Base-by-base conservation (phyloP, 257 asterid genomes). In the Nicotiana paniculata region DNA sequence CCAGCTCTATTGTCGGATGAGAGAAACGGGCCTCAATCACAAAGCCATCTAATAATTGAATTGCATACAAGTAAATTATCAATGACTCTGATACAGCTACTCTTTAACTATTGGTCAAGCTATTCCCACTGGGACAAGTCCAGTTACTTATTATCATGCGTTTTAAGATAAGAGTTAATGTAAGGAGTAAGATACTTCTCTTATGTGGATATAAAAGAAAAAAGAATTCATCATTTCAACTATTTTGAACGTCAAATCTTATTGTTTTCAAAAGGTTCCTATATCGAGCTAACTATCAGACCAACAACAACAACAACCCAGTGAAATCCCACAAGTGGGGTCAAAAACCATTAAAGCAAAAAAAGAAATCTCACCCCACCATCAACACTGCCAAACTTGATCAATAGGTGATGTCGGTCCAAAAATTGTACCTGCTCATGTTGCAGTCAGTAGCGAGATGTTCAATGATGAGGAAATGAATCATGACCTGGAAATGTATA, bases 371-470 rank as follows among this genome's bases (percentile, higher is more conserved):
- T 91, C 88, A 96, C 99, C 91, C 95, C 98, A 78, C 97, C 99
- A 89, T 94, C 98, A 80, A 94, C 96, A 88, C 99, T 93, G 80
- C 99, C 99, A 86, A 96, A 89, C 90, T 96, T 96, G 90, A 96
- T 93, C 85, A 93, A 87, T 77, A 93, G 88, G 89, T 96, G 97
- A 84, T 93, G 92, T 53, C 98, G 97, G 85, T 96, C 97, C 88
- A 96, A 87, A 88, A 96, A 94, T 82, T 96, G 99, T 86, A 96
- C 99, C 99, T 94, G 92, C 61, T 81, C 67, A 83, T 69, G 78
- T 84, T 77, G 57, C 30, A 79, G 48, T 15, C 51, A 82, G 37
- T 58, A 69, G 59, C 32, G 58, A 66, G 67, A 81, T 81, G 65
- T 81, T 77, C 77, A 69, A 66, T 55, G 58, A 72, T 35, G 17